Base-by-base conservation (phyloP, 192 early-diverging fungal species). In the Entophlyctis luteolus region DNA sequence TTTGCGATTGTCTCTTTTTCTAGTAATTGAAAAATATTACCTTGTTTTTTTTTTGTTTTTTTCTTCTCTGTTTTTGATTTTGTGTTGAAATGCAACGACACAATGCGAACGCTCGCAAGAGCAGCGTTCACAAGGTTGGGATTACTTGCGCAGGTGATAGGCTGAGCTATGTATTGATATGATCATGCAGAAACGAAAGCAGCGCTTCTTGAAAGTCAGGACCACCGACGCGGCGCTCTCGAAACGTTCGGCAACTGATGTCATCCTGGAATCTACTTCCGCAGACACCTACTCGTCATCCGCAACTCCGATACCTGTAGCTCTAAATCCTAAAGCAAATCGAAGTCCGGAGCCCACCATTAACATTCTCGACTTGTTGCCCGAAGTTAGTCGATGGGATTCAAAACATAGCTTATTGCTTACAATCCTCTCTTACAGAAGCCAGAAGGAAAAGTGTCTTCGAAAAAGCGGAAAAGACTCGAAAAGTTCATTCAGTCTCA, bases 401-500 rank as follows among this genome's bases (percentile, higher is more conserved):
- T 34, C 12, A 20, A 14, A 10, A 25, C 14, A 20, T 27, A 8
- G 42, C 35, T 28, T 47, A n/a, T 42, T 42, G 39, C 42, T 62
- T 29, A 42, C 39, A 42, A 42, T 42, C 52, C 6, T 23, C 10
- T 16, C 18, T 27, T 28, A 5, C 34, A 68, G 55, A 35, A 50
- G 47, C 76, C 70, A 4, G 66, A 52, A 34, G 75, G 65, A 38
- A 80, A 75, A 55, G 37, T 77, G 38, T 73, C 75, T 5, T 74
- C 79, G 3, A 84, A 86, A 71, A 86, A 86, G 65, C 37, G 71
- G 63, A 83, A 86, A 48, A 57, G 84, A 45, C 73, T 86, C 48
- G 80, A 84, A 62, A 82, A 84, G 69, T 84, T 78, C 50, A 79
- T 84, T 39, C 75, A 77, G 34, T 79, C 79, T 54, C 78, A 83